Evolutionary conservation across 257 asterid species (phyloP).

Genomic region (Solanum verrucosum): DNA sequence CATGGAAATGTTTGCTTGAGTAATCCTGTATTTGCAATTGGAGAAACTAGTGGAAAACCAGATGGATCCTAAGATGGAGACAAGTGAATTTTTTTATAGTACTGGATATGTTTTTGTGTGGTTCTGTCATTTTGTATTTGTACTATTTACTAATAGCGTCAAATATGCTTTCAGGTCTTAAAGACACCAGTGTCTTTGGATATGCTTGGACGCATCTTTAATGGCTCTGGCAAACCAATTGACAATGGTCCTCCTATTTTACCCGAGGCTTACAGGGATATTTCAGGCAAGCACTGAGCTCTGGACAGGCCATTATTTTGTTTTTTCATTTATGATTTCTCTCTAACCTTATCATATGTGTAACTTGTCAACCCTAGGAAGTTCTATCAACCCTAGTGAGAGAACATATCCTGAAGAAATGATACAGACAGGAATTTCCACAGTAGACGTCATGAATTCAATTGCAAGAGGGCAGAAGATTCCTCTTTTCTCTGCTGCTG

Average conservation of each 20-base stretch:
- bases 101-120: not conserved
- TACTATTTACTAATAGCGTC: not conserved
- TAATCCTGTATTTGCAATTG: not conserved
- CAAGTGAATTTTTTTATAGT: not conserved
- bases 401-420: constrained; percentile 97
- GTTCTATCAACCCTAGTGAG: constrained; percentile 99
- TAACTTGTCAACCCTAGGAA: constrained; percentile 41
- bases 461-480: constrained; percentile 98
- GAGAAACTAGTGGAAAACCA: not conserved
- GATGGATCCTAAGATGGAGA: not conserved
- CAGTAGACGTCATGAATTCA: constrained; percentile 97
- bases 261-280: constrained; percentile 98
- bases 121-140: not conserved
- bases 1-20: not conserved
- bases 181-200: constrained; percentile 44
- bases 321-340: not conserved
- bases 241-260: constrained; percentile 98
- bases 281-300: constrained; percentile 60
- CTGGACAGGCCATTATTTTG: not conserved
- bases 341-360: not conserved
- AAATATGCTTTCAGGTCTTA: constrained; percentile 22
- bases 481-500: constrained; percentile 97
- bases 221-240: constrained; percentile 67
- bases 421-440: constrained; percentile 98
- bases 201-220: constrained; percentile 49